Evolutionary conservation across 2,329 filamentous ascomycete species (phyloP).

Genomic region (Colletotrichum godetiae): DNA sequence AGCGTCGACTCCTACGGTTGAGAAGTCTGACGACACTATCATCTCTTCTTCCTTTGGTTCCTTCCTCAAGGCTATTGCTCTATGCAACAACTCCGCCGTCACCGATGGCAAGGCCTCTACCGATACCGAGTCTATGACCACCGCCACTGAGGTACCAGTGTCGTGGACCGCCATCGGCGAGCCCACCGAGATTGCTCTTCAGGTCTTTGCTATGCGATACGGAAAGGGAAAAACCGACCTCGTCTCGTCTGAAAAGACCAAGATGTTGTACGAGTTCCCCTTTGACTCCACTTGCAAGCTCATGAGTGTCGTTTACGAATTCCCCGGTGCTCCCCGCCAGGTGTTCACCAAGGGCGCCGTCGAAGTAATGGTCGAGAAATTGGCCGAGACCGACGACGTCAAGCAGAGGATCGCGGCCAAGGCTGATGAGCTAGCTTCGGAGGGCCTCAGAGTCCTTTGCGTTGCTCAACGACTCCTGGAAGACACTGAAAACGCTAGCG

Average conservation of each 20-base stretch:
- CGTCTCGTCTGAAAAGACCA: constrained; percentile 48
- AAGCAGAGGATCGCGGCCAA: constrained; percentile 59
- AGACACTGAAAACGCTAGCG: constrained; percentile 49
- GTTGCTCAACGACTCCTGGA: constrained; percentile 66
- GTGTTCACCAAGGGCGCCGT: constrained; percentile 70
- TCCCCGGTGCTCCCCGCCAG: constrained; percentile 45
- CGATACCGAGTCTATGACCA: constrained; percentile 60
- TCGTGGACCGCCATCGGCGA: constrained; percentile 72
- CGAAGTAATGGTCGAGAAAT: constrained; percentile 65
- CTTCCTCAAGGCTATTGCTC: constrained; percentile 66
- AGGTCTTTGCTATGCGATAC: constrained; percentile 79
- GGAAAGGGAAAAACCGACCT: constrained; percentile 57
- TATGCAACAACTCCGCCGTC: constrained; percentile 71
- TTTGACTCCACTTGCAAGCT: constrained; percentile 81
- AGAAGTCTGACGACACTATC: constrained; percentile 42
- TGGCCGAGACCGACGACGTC: constrained; percentile 58
- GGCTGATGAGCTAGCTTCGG: constrained; percentile 67
- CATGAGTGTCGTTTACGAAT: constrained; percentile 76
- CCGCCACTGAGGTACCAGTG: constrained; percentile 50
- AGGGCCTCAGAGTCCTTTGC: constrained; percentile 77
- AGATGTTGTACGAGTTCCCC: constrained; percentile 72
- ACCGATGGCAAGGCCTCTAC: constrained; percentile 54
- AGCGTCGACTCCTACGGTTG: constrained; percentile 37
- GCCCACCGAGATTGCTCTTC: constrained; percentile 80
- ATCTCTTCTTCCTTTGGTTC: constrained; percentile 49